These are phyloP conservation scores for Botrytis squamosa DNA, from an alignment of 2,329 filamentous ascomycete species.

Conservation along the genomic window DNA sequence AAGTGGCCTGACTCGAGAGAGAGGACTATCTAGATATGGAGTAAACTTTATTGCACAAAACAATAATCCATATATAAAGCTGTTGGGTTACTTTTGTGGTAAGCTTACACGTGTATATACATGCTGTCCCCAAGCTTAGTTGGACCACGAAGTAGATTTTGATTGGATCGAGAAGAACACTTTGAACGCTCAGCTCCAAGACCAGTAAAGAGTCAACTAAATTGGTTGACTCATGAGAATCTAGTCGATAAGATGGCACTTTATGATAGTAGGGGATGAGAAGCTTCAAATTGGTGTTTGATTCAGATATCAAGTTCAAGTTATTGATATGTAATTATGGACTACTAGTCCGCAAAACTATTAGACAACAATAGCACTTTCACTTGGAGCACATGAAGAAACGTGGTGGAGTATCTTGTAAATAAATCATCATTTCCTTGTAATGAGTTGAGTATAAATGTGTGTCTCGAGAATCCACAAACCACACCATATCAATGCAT, in stretches of 20 bases:
- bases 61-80: background rate
- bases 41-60: background rate
- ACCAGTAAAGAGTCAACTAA: background rate
- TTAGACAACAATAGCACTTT: background rate
- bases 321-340: background rate
- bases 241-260: background rate
- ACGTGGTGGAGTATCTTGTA: background rate
- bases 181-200: background rate
- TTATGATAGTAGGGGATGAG: background rate
- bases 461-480: background rate
- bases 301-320: background rate
- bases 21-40: background rate
- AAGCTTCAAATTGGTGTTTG: background rate
- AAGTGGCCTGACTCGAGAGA: background rate
- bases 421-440: background rate
- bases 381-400: background rate
- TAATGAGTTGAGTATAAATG: background rate
- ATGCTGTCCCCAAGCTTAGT: background rate
- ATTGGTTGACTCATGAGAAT: background rate
- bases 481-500: background rate
- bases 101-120: background rate
- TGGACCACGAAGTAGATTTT: background rate
- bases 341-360: background rate
- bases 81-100: background rate
- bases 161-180: background rate